Base-by-base conservation (phyloP, 176 grass and related monocot genomes). In the Tillandsia fasciculata region DNA sequence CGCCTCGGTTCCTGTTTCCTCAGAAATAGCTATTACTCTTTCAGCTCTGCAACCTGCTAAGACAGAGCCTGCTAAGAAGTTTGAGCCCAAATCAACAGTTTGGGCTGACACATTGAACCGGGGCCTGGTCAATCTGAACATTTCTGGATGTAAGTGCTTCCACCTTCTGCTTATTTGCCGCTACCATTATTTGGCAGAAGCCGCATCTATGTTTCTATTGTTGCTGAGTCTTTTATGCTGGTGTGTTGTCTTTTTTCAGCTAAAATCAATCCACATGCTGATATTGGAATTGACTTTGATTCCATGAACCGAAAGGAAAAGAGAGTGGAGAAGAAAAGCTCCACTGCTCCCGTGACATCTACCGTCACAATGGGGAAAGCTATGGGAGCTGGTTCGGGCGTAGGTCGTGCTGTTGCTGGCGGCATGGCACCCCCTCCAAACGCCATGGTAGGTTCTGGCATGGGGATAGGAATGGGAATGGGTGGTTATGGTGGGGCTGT, bases 301-400 rank as follows among this genome's bases (percentile, higher is more conserved):
- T 93, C 94, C 61, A 99, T 99, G 10, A 93, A 93, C 68, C 87
- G 94, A 27, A 99, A 93, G 90, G 94, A 99, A 47, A 99, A 82
- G 74, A 83, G 84, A 53, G 77, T 86, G 57, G 94, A 99, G 47
- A 99, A 84, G 84, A 99, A 84, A 83, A 76, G 67, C 74, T 77
- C 83, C 79, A 70, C 85, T 23, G 79, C 80, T 53, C 82, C 84
- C 66, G 79, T 74, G 29, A 49, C 84, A 51, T 90, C 94, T 68
- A 99, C 94, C 8, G 58, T 83, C 14, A 84, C 74, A 50, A 99
- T 93, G 94, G 94, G 94, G 23, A 99, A 93, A 81, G 94, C 94
- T 49, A 99, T 99, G 94, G 94, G 94, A 53, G 1, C 84, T 85
- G 93, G 93, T 71, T 93, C 90, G 11, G 84, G 89, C 72, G 78